phyloP scores from a whole-genome alignment of 2,329 filamentous ascomycete species.

The Pseudogymnoascus sp. region DNA sequence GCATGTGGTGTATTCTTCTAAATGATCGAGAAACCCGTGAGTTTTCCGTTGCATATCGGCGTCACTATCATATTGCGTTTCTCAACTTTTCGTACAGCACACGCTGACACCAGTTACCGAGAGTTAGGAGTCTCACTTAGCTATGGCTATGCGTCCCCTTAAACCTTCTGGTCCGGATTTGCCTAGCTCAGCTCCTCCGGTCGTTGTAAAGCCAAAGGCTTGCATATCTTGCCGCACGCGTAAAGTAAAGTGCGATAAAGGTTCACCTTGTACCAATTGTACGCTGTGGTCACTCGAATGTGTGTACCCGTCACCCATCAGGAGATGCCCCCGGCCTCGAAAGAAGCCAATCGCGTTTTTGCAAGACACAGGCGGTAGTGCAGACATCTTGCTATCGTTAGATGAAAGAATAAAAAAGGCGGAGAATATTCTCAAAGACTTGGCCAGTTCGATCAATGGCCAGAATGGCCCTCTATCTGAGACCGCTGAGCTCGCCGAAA shows the following conservation, averaged over 20 bases:
- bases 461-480: not conserved
- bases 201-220: conserved; percentile 3
- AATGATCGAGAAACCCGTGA: conserved; percentile 9
- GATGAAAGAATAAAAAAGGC: not conserved
- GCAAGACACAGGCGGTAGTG: not conserved
- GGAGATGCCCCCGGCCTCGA: not conserved
- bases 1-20: not conserved
- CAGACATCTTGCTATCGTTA: not conserved
- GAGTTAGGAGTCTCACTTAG: not conserved
- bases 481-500: not conserved
- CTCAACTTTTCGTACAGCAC: not conserved
- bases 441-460: not conserved
- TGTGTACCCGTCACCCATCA: not conserved
- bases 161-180: not conserved
- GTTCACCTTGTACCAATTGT: conserved; percentile 3
- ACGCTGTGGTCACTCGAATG: conserved; percentile 3
- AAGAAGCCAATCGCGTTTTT: not conserved
- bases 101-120: not conserved
- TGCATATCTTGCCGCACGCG: conserved; percentile 8
- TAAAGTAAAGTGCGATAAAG: conserved; percentile 4
- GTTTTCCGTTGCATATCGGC: not conserved
- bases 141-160: not conserved
- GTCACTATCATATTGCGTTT: not conserved
- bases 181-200: not conserved
- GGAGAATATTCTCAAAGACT: not conserved